A percentile compares a stretch with the other conserved stretches of the same genome.
phyloP scores from a whole-genome alignment of 2,329 filamentous ascomycete genomes.

The Alternaria ethzedia region DNA sequence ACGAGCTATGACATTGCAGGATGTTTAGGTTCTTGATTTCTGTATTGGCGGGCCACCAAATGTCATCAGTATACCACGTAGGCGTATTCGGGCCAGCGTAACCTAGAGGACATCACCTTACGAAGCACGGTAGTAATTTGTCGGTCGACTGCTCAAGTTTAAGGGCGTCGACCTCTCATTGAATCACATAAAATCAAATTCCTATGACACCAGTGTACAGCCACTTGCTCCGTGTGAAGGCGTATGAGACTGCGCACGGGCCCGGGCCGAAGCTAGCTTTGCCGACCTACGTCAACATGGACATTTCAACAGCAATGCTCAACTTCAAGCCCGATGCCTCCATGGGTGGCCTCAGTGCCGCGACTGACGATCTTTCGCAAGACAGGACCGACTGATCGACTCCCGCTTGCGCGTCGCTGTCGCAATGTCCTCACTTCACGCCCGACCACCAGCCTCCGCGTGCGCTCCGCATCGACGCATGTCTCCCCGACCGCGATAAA shows the following conservation, averaged over 20 bases:
- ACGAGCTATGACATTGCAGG: conserved; percentile 3
- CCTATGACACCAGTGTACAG: background rate
- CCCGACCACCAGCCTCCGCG: conserved; percentile 22
- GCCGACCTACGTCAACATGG: conserved; percentile 29
- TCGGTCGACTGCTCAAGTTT: conserved; percentile 23
- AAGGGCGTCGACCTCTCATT: conserved; percentile 28
- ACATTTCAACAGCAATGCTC: conserved; percentile 31
- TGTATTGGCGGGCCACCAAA: conserved; percentile 28
- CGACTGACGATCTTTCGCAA: conserved; percentile 36
- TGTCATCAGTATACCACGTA: conserved; percentile 34
- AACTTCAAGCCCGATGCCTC: conserved; percentile 50
- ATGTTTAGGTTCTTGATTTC: conserved; percentile 20
- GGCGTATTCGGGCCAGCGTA: conserved; percentile 36
- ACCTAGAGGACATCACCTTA: conserved; percentile 37
- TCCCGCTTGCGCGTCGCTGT: conserved; percentile 31
- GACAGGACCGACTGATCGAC: conserved; percentile 34
- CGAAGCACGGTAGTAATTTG: conserved; percentile 40
- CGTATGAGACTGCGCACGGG: conserved; percentile 15
- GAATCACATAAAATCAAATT: conserved; percentile 26
- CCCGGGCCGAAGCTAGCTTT: conserved; percentile 36
- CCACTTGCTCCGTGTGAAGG: background rate
- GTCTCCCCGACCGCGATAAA: conserved; percentile 62
- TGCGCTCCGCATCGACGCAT: conserved; percentile 50
- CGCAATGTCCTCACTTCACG: conserved; percentile 30
- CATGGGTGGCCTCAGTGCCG: conserved; percentile 48